Evolutionary conservation across 1,284 basidiomycete genomes (phyloP), one percentile per base, ranked within the genome.

Genomic region (Irpex sp.): DNA sequence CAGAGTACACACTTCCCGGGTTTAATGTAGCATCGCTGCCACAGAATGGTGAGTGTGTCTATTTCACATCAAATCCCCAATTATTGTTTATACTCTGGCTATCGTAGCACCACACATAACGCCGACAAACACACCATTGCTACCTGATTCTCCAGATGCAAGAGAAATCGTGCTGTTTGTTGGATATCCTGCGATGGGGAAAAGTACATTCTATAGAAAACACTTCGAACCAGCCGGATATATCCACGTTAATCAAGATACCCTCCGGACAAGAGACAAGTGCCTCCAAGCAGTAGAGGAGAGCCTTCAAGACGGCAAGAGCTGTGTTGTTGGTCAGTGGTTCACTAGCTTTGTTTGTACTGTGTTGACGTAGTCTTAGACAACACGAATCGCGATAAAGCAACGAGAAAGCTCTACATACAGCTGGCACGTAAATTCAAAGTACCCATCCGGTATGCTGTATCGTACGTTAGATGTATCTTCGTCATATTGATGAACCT

Each of bases 161-260:
- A 66, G 43, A 1, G 83, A 92, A 71, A 78, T 97, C 1, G 87
- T 98, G 1, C 66, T 98, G 5, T 95, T 98, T 67, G 90, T 95
- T 5, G 97, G 96, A 11, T 88, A 86, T 60, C 96, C 97, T 0
- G 90, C 89, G 57, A 77, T 94, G 1, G 96, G 96, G 51, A 98
- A 98, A 76, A 90, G 93, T 0, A 84, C 87, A 0, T 92, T 96
- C 73, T 98, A 83, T 75, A 77, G 78, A 9, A 80, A 75, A 46
- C 78, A 94, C 70, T 96, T 98, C 71, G 74, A 78, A n/a, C 79
- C 85, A 0, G 77, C 75, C 4, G 85, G 81, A 11, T 97, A 98
- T 72, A 77, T 81, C 3, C 93, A 95, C 68, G 81, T 97, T 64
- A 96, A 96, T 72, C 94, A 97, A 76, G 94, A 97, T 73, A 88